Evolutionary conservation across 495 filamentous ascomycete species (phyloP), one percentile per base, ranked within the genome.

Genomic region (Bacidia rubella): DNA sequence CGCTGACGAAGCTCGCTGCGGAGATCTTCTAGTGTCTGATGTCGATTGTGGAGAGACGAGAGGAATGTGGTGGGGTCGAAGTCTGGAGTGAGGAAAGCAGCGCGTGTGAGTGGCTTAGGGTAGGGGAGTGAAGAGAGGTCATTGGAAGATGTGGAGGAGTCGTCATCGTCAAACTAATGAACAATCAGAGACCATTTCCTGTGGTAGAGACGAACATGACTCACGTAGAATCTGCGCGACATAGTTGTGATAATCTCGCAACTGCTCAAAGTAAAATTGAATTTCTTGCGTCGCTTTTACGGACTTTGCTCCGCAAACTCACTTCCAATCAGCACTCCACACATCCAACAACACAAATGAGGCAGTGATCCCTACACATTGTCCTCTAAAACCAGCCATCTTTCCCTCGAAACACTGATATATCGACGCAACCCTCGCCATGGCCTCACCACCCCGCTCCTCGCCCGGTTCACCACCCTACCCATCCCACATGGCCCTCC

Each of bases 21-120:
- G 17, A 99, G 73, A 65, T 99, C 93, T 65, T 95, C 90, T 45
- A 99, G 85, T 2, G 87, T 95, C 63, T 98, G 92, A 63, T 96
- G 90, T 1, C 92, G 82, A 62, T 89, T 82, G 26, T 74, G 82
- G 0, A 96, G 73, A 3, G 82, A 82, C 4, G 86, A 86, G 35
- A 99, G 82, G 69, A 93, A 99, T 0, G 70, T 68, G 4, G 83
- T 77, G 17, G 93, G 85, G 56, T 83, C 77, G 69, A 99, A 99
- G 56, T 80, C 67, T 1, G 82, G 75, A 15, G 79, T 66, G 2
- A 95, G 79, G 67, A 95, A 96, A 53, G 85, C 83, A 32, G 71
- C 66, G 21, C 90, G 85, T 11, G 85, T 75, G 43, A 96, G 76
- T 2, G 87, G 85, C 35, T 79, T 72, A 9, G 89, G 89, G 70